Evolutionary conservation across 768 basidiomycete species (phyloP).

Genomic region (Mycena latifolia): DNA sequence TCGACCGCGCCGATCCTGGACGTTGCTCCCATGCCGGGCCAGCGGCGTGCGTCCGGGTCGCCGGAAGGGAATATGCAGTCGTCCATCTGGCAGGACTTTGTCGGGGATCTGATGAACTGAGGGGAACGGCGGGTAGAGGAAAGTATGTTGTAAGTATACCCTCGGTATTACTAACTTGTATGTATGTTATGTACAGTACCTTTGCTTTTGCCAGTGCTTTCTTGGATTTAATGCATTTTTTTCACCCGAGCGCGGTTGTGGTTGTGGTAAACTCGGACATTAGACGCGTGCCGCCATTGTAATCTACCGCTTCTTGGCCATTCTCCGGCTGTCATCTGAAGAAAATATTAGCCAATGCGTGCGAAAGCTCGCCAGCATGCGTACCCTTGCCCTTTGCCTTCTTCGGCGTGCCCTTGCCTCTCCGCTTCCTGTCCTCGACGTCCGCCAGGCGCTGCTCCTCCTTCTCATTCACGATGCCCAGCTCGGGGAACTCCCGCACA

Average conservation of each 20-base stretch:
- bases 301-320: conserved; percentile 54
- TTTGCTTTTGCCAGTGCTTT: conserved; percentile 18
- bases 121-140: neutral
- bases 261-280: neutral
- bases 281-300: neutral
- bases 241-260: neutral
- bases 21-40: conserved; percentile 51
- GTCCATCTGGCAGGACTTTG: conserved; percentile 74
- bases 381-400: conserved; percentile 80
- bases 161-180: conserved; percentile 33
- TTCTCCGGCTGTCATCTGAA: conserved; percentile 66
- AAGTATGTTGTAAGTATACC: conserved; percentile 18
- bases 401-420: conserved; percentile 88
- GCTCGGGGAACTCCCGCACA: conserved; percentile 63
- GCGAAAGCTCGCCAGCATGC: conserved; percentile 36
- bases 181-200: conserved; percentile 34
- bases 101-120: conserved; percentile 53
- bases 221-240: conserved; percentile 27
- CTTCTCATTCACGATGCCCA: conserved; percentile 72
- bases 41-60: conserved; percentile 62
- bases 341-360: conserved; percentile 11
- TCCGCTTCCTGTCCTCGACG: conserved; percentile 72
- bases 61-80: conserved; percentile 72
- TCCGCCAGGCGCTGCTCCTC: conserved; percentile 80
- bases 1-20: conserved; percentile 52